Base-by-base conservation (phyloP, 2,329 filamentous ascomycete species). In the Ceratocystis huliohia region DNA sequence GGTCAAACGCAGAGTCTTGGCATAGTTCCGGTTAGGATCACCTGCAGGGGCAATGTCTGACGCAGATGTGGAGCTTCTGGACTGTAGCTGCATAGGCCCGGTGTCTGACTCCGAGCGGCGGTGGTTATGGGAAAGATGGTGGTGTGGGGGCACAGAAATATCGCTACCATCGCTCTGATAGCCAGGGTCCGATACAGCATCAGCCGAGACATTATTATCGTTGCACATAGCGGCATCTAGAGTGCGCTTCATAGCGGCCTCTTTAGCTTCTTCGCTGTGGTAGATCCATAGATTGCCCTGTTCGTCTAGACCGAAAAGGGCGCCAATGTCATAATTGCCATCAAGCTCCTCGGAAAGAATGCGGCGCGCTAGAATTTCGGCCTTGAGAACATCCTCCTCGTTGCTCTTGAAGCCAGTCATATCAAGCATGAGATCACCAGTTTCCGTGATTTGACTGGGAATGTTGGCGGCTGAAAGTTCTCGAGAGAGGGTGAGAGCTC, bases 251-350 rank as follows among this genome's bases (percentile, higher is more conserved):
- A 87, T 87, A 41, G 93, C 93, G 5, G 89, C 88, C 72, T 94
- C 88, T 73, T 96, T 97, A 28, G 94, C 91, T 73, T 96, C 92
- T 75, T 97, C 92, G 72, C 92, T 97, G 76, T 91, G 94, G 78
- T 99, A 99, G 70, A 99, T 97, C 93, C 94, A 97, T n/a, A 99
- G 81, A 5, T 99, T 99, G 5, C 94, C 94, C 68, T 94, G 86
- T 73, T 96, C 91, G 73, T 99, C 94, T 57, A 94, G 93, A 13
- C 92, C 94, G 71, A 99, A 96, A 37, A 99, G 81, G 1, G 93
- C 88, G 5, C 94, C 94, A 71, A 99, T 96, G 73, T 99, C 94
- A 74, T 96, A 96, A 73, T 93, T 91, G 25, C 92, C 94, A 72
- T 96, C 89, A 15, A 97, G 78, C 76, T 97, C 93, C 73, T 99